Evolutionary conservation across 2,329 filamentous ascomycete genomes (phyloP), one percentile per base, ranked within the genome.

Genomic region (Alternaria triticina): DNA sequence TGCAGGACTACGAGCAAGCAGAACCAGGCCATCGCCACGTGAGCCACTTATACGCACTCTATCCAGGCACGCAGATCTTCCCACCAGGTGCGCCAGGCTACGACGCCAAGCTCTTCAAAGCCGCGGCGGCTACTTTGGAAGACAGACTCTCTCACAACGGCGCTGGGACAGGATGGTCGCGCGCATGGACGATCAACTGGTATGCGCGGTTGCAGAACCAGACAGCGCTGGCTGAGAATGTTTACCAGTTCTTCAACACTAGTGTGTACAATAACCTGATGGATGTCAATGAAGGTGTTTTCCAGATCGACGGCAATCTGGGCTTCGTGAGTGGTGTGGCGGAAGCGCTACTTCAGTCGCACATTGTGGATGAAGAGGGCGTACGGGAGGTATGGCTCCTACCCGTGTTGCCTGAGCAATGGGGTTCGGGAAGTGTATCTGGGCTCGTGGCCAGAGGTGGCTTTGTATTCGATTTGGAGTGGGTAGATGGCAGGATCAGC

Each of bases 21-120:
- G 84, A 86, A 51, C 83, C 81, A 0, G 84, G 84, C 0, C 84
- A 87, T 62, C 80, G 85, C 1, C 85, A 86, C 54, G 79, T 86
- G 5, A 86, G 83, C 0, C 84, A 85, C 61, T 76, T 86, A 1
- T 86, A 82, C 63, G 84, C 80, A 0, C 77, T 87, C 3, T 83
- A 83, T 56, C 85, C 85, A 0, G 83, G 83, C 0, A 77, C 74
- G 6, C 63, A 70, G 3, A 83, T 85, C n/a, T 77, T 77, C 2
- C 77, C 74, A 4, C 66, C 68, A 1, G 74, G 76, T 5, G 78
- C 78, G 1, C 76, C 74, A 11, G 59, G 54, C 13, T 57, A 61
- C 27, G 8, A 61, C 12, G 54, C 27, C 3, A 74, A 68, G 8
- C 71, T 81, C 2, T 72, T 77, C 12, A 63, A 67, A 6, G 79